These are phyloP conservation scores for Digitaria exilis DNA, from an alignment of 202 grass and related monocot species.

Conservation along the genomic window DNA sequence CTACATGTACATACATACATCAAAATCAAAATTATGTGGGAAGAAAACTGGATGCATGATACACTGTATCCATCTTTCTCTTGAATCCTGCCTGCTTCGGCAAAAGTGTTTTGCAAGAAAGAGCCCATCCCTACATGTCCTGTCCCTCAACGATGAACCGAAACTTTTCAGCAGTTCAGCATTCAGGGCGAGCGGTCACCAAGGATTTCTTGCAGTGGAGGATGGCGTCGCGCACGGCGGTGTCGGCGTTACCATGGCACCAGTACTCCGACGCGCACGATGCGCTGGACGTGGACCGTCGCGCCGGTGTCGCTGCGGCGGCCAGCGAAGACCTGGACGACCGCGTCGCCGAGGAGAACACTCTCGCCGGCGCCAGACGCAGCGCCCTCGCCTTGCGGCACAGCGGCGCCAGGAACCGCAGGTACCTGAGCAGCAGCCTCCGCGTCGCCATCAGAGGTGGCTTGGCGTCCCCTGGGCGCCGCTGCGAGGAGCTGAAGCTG, in stretches of 20 bases:
- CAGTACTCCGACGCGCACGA: constrained; percentile 50
- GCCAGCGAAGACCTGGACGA: constrained; percentile 22
- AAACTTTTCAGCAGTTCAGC: background rate
- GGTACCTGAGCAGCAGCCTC: constrained; percentile 70
- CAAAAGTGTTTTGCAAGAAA: constrained; percentile 6
- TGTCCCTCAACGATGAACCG: constrained; percentile 23
- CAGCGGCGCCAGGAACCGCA: constrained; percentile 71
- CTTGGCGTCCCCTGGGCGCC: background rate
- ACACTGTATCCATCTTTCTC: constrained; percentile 15
- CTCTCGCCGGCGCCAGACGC: constrained; percentile 45
- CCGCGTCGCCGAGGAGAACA: constrained; percentile 29
- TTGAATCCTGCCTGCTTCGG: constrained; percentile 6
- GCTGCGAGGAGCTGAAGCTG: constrained; percentile 2
- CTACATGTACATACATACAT: constrained; percentile 41
- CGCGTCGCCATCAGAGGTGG: constrained; percentile 57
- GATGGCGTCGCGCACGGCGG: constrained; percentile 81
- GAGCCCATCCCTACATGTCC: constrained; percentile 21
- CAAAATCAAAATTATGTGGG: constrained; percentile 2
- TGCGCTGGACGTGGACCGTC: constrained; percentile 46
- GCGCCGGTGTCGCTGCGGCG: constrained; percentile 1
- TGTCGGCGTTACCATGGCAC: constrained; percentile 89
- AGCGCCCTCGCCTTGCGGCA: constrained; percentile 74
- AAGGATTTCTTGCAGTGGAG: constrained; percentile 95
- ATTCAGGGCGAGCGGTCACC: background rate
- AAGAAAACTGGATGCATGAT: background rate